Conservation (phyloP, 2,329 filamentous ascomycete species). For the Colletotrichum zoysiae region DNA sequence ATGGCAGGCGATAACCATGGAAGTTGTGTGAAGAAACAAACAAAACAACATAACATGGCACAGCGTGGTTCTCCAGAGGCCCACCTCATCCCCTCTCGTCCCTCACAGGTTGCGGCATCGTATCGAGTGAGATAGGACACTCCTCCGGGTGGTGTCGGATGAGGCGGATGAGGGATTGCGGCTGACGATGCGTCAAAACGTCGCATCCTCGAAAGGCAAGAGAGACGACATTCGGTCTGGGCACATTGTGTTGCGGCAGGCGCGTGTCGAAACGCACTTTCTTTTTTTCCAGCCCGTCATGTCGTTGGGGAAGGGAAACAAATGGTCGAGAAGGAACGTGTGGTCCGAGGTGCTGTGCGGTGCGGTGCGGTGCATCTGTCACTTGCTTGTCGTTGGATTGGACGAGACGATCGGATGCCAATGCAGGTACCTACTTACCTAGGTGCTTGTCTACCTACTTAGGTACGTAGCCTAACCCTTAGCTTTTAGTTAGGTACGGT, state of each 20-base stretch:
- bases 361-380: slow-evolving; percentile 33
- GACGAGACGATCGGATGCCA: slow-evolving; percentile 25
- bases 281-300: slow-evolving; percentile 3
- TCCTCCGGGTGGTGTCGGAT: background rate
- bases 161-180: background rate
- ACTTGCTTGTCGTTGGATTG: slow-evolving; percentile 26
- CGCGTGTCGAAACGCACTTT: slow-evolving; percentile 10
- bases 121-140: background rate
- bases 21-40: background rate
- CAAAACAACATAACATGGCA: background rate
- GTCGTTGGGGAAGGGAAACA: slow-evolving; percentile 10
- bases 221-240: slow-evolving; percentile 1
- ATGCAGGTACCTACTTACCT: slow-evolving; percentile 33
- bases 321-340: slow-evolving; percentile 21
- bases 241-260: slow-evolving; percentile 6
- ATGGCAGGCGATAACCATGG: background rate
- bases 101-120: background rate
- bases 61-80: background rate
- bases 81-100: no score
- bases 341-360: slow-evolving; percentile 25
- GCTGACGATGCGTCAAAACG: slow-evolving; percentile 5
- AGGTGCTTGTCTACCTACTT: background rate
- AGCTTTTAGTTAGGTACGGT: background rate
- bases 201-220: slow-evolving; percentile 5
- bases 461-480: slow-evolving; percentile 19